Base-by-base conservation (phyloP, 352 stramenopile species). In the Pythium phragmitis region DNA sequence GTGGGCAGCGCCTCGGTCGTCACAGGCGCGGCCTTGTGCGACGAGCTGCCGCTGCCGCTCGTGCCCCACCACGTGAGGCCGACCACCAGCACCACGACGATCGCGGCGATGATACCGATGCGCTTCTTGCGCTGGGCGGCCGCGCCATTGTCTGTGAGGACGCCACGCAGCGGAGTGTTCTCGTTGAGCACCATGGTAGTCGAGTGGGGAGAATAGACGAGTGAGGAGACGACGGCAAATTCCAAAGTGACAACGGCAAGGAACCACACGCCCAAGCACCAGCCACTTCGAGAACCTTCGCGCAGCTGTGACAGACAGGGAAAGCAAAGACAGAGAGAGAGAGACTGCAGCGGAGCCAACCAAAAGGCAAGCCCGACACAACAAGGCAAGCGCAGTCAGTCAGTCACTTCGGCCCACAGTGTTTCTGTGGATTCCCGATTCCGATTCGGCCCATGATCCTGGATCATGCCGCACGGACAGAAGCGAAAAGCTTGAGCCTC, bases 101-200 rank as follows among this genome's bases (percentile, higher is more conserved):
- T 39, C 28, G 43, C 52, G 16, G 50, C 60, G 51, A 56, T 46
- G 33, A 56, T 50, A 30, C 33, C 50, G 33, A 67, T 67, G 33
- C 60, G 60, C 50, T 60, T 60, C 51, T 67, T 67, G 42, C 52
- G 39, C 48, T 60, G 48, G 51, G 49, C 42, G 60, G 17, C 26
- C 19, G 48, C 57, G 1, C 19, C 48, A 7, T 50, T 21, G 28
- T 58, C 52, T n/a, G 60, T 56, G 50, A 60, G 60, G 30, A 43
- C 36, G 28, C 60, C 60, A 37, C 60, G 52, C 5, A 67, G 50
- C 28, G 60, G 60, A 21, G 60, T 67, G 17, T 60, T 67, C 34
- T 67, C 60, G 42, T 52, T 67, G n/a, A 56, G 51, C 2, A 56
- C 60, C 60, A 67, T 67, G 30, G 43, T 46, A 37, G 17, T 39